phyloP scores from a whole-genome alignment of 108 stramenopile genomes.

The Nitzschia sp. region DNA sequence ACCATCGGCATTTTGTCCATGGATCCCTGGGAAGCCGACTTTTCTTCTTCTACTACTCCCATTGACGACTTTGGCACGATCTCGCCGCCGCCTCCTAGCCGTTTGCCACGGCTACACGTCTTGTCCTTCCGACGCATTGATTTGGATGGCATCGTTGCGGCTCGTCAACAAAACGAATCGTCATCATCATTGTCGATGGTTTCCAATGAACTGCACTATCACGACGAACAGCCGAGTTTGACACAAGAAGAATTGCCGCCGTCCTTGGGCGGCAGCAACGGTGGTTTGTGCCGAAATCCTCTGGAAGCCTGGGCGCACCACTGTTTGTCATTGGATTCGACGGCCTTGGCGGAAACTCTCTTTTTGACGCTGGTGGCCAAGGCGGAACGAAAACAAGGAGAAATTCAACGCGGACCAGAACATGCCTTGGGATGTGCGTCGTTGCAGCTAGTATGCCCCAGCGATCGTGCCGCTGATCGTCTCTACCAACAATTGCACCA shows the following conservation, averaged over 20 bases:
- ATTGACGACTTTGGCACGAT: neutral
- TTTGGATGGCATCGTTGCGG: constrained; percentile 33
- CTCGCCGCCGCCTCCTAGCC: constrained; percentile 45
- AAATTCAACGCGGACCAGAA: constrained; percentile 7
- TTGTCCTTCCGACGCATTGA: constrained; percentile 33
- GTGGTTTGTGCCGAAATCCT: too few relatives aligned
- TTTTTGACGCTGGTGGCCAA: constrained; percentile 31
- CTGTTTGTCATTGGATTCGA: neutral
- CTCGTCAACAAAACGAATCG: neutral
- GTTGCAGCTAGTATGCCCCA: constrained; percentile 17
- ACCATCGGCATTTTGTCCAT: constrained; percentile 45
- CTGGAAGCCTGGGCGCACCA: neutral
- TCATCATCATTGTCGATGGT: neutral
- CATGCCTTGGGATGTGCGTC: constrained; percentile 55
- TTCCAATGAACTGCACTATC: too few relatives aligned
- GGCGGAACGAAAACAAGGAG: constrained; percentile 28
- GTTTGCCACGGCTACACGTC: constrained; percentile 57
- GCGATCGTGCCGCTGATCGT: neutral
- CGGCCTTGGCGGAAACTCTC: constrained; percentile 16
- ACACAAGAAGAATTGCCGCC: neutral
- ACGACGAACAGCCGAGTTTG: neutral
- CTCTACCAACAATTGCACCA: constrained; percentile 25
- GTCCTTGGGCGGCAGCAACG: neutral
- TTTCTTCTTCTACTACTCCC: constrained; percentile 8
- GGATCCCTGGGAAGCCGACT: constrained; percentile 44